A percentile compares a stretch with the other conserved stretches of the same genome.
These are phyloP conservation scores for Aspergillus tubingensis DNA, from an alignment of 2,329 filamentous ascomycete genomes.

Conservation along the genomic window DNA sequence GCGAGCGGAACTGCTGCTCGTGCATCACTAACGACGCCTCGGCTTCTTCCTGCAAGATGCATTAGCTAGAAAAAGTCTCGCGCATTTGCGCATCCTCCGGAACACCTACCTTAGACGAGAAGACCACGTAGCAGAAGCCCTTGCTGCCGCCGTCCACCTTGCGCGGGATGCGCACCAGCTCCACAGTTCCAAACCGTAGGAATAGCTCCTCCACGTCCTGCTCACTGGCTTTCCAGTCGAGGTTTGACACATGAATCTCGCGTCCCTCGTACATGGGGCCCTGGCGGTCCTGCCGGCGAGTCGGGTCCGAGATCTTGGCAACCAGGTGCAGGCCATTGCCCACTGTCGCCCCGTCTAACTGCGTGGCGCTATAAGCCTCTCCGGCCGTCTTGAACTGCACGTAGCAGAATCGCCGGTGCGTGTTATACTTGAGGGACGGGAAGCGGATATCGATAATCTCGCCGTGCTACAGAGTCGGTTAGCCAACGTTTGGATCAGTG, in stretches of 20 bases:
- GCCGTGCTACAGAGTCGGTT: conserved; percentile 58
- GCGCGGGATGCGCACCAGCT: conserved; percentile 69
- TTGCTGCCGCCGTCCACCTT: conserved; percentile 69
- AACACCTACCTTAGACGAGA: conserved; percentile 59
- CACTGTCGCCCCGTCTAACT: conserved; percentile 70
- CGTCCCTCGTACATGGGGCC: conserved; percentile 84
- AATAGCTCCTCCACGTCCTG: conserved; percentile 72
- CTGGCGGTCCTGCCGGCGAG: conserved; percentile 72
- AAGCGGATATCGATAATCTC: conserved; percentile 83
- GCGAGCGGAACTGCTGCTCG: conserved; percentile 67
- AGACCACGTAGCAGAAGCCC: conserved; percentile 80
- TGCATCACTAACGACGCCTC: conserved; percentile 68
- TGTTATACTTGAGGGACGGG: conserved; percentile 87
- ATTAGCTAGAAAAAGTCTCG: conserved; percentile 14
- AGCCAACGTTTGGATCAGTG: conserved; percentile 12
- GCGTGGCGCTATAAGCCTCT: conserved; percentile 70
- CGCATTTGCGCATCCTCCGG: not conserved
- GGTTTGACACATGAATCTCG: conserved; percentile 75
- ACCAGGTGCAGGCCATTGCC: conserved; percentile 69
- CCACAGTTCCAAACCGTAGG: conserved; percentile 72
- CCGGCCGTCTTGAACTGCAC: conserved; percentile 75
- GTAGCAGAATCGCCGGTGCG: conserved; percentile 91
- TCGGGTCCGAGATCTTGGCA: conserved; percentile 82
- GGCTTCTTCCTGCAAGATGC: conserved; percentile 57
- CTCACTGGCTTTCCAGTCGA: conserved; percentile 65